Base-by-base conservation (phyloP, 1,284 basidiomycete species). In the Papiliotrema flavescens region DNA sequence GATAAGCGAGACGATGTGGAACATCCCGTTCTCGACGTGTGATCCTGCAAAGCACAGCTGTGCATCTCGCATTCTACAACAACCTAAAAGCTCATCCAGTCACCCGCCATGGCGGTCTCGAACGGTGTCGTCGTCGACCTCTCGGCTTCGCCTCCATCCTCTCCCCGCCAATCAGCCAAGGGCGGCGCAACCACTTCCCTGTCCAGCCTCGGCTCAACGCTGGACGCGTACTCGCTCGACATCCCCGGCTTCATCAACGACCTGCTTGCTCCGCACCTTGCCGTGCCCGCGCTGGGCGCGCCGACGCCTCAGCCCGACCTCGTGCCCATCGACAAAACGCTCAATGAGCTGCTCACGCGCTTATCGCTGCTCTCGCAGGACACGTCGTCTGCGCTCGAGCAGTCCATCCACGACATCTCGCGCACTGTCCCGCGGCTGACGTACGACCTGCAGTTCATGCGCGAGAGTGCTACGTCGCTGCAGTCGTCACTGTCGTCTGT, bases 381-480 rank as follows among this genome's bases (percentile, higher is more conserved):
- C 65, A 92, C 90, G 0, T 89, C 90, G 2, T 79, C 85, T 6
- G 80, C 87, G 47, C 83, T 96, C 47, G 93, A 96, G 73, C 85
- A 85, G 61, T 83, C 85, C 45, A 92, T 97, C 57, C 86, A 90
- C 67, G 90, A 94, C 67, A 89, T 95, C 46, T 90, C 90, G 1
- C 83, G 90, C 47, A 84, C 86, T 3, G 86, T 94, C 11, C 90
- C 93, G 5, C 83, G 93, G 36, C 81, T 97, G 44, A 85, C 87
- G 1, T 96, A 95, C 70, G 93, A 96, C 75, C 80, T 97, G 20
- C 92, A 96, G 71, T 93, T 95, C 76, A 93, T 96, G 85, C 86
- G 89, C 47, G 93, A 96, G 69, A 85, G 86, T 36, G 90, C 92
- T 0, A 76, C 88, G 14, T 83, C 87, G 1, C 80, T 96, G 19